phyloP scores from a whole-genome alignment of 371 early-diverging fungal genomes.

The Mycotypha africana region DNA sequence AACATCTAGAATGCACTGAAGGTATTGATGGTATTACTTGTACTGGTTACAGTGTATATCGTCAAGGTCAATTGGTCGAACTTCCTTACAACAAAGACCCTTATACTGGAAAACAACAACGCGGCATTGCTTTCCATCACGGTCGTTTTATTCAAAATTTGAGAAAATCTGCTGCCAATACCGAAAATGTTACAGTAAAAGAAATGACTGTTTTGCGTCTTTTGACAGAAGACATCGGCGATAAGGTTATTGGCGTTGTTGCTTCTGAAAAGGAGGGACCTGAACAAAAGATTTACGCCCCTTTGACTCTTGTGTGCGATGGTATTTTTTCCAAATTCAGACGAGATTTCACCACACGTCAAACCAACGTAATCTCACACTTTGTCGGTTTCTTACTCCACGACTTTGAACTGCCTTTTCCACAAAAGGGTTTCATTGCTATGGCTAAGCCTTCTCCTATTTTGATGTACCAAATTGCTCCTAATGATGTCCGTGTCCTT shows the following conservation, averaged over 20 bases:
- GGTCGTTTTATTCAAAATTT: constrained; percentile 84
- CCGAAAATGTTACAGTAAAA: constrained; percentile 55
- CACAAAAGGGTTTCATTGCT: constrained; percentile 87
- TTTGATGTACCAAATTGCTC: constrained; percentile 91
- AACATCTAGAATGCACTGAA: constrained; percentile 64
- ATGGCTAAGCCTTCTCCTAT: constrained; percentile 83
- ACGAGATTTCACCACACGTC: constrained; percentile 54
- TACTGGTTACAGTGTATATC: constrained; percentile 76
- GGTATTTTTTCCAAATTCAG: constrained; percentile 95
- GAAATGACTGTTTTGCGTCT: constrained; percentile 70
- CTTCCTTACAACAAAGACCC: constrained; percentile 51
- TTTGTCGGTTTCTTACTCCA: constrained; percentile 78
- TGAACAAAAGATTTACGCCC: constrained; percentile 46
- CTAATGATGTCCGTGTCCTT: constrained; percentile 85
- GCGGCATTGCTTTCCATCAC: constrained; percentile 83
- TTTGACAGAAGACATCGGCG: constrained; percentile 34
- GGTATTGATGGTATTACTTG: constrained; percentile 78
- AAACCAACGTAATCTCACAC: constrained; percentile 59
- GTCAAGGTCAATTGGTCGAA: constrained; percentile 40
- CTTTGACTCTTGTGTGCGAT: constrained; percentile 82
- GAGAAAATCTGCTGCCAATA: constrained; percentile 53
- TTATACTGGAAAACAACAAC: constrained; percentile 25
- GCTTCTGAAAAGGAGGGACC: constrained; percentile 15
- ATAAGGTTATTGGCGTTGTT: constrained; percentile 50
- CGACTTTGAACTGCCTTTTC: constrained; percentile 71